Evolutionary conservation across 2,329 filamentous ascomycete genomes (phyloP), one percentile per base, ranked within the genome.

Genomic region (Nakataea oryzae): DNA sequence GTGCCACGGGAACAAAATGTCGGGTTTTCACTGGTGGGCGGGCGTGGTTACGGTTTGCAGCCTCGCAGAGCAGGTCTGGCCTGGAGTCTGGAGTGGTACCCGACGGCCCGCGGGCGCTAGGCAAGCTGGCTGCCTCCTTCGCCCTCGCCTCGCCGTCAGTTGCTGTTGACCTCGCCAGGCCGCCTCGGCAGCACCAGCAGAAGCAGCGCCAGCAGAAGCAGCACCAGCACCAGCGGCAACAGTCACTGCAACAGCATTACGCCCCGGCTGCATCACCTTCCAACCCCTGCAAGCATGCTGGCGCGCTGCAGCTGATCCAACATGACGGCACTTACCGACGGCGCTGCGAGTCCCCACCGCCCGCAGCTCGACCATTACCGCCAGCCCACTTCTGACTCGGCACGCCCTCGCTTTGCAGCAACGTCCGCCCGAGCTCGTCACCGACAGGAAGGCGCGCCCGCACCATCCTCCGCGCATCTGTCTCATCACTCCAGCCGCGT

Each of bases 241-340:
- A n/a, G n/a, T n/a, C n/a, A n/a, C 32, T 9, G 32, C 41, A 47
- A 5, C 41, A 50, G 17, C 5, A n/a, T n/a, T n/a, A n/a, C 6
- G 3, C 41, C 41, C 7, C 21, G 41, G 41, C n/a, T 50, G 41
- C 41, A 50, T 50, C 41, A 21, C 17, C 41, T 9, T 21, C 21
- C 41, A 47, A 50, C 21, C 41, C 41, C 41, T 50, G 41, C 41
- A 50, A 30, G 8, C 27, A 58, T 58, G 56, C 27, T 34, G 27
- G 56, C 21, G 26, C 27, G 26, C 29, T 29, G 26, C 26, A n/a
- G 30, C 9, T 58, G 56, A 58, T 58, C 30, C 54, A 56, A 32
- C 21, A 64, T 64, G 63, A 64, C 63, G 57, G 61, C 61, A 57
- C 29, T 61, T 54, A 59, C 68, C 63, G 62, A 63, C 60, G 66